Conservation (phyloP, 2,329 filamentous ascomycete genomes). For the Orbilia ellipsospora region DNA sequence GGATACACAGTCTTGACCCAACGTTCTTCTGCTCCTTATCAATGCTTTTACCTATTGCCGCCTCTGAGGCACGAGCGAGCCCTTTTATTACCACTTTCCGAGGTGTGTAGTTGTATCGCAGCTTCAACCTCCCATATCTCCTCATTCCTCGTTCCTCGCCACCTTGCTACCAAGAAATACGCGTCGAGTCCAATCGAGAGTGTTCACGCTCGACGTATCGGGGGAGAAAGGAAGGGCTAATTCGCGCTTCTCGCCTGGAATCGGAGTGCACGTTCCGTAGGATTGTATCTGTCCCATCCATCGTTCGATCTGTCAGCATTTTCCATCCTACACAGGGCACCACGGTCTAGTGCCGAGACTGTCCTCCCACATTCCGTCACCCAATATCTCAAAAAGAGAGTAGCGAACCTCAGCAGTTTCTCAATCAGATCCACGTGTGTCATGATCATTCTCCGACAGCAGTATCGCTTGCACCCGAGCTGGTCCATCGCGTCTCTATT, state of each 20-base stretch:
- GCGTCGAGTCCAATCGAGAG: too few species aligned
- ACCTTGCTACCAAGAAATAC: too few species aligned
- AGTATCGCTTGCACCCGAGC: constrained; percentile 93
- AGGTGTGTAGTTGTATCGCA: too few species aligned
- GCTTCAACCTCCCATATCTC: too few species aligned
- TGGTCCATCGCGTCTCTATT: constrained; percentile 93
- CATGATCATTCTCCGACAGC: constrained; percentile 99
- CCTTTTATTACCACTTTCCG: too few species aligned
- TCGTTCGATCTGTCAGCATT: constrained; percentile 17
- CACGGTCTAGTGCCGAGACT: not conserved
- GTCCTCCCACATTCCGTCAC: not conserved
- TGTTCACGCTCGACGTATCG: not conserved
- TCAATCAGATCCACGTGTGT: constrained; percentile 99
- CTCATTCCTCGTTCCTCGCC: too few species aligned
- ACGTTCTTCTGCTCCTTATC: too few species aligned
- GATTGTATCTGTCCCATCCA: constrained; percentile 37
- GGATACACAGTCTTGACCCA: too few species aligned
- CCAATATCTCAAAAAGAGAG: not conserved
- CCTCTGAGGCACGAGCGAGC: too few species aligned
- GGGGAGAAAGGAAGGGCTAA: constrained; percentile 12
- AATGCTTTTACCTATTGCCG: too few species aligned
- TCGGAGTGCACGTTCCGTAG: constrained; percentile 45
- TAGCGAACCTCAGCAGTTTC: constrained; percentile 84
- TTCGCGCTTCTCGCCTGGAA: constrained; percentile 51
- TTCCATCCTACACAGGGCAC: too few species aligned